phyloP scores from a whole-genome alignment of 1,284 basidiomycete species.

The Sporisorium exsertum region DNA sequence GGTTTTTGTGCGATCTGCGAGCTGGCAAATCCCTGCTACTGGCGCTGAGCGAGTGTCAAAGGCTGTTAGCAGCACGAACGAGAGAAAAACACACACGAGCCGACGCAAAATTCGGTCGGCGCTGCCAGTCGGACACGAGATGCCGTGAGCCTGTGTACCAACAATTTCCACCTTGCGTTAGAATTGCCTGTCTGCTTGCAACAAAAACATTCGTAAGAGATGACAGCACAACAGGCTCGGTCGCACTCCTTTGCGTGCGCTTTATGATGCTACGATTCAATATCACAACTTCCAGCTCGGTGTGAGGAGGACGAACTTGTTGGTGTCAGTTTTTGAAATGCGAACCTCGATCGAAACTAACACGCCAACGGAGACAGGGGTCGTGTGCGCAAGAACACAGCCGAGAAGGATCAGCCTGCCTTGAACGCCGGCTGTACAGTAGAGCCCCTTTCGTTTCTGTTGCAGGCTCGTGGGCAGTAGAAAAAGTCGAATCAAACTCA shows the following conservation, averaged over 20 bases:
- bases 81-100: not conserved
- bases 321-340: not conserved
- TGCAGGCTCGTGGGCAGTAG: too few relatives aligned
- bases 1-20: not conserved
- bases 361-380: not conserved
- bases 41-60: not conserved
- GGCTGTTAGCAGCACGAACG: not conserved
- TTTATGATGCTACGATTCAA: too few relatives aligned
- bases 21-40: not conserved
- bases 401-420: not conserved
- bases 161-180: too few relatives aligned
- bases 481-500: not conserved
- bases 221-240: too few relatives aligned
- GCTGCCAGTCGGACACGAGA: not conserved
- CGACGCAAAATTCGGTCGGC: not conserved
- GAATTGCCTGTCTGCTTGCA: too few relatives aligned
- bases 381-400: not conserved
- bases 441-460: too few relatives aligned
- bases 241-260: too few relatives aligned
- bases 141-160: not conserved
- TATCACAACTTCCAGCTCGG: too few relatives aligned
- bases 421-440: not conserved
- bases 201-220: too few relatives aligned
- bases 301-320: not conserved
- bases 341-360: slow-evolving; percentile 1